Conservation (phyloP, 495 filamentous ascomycete species). For the Penicillium coffeae region DNA sequence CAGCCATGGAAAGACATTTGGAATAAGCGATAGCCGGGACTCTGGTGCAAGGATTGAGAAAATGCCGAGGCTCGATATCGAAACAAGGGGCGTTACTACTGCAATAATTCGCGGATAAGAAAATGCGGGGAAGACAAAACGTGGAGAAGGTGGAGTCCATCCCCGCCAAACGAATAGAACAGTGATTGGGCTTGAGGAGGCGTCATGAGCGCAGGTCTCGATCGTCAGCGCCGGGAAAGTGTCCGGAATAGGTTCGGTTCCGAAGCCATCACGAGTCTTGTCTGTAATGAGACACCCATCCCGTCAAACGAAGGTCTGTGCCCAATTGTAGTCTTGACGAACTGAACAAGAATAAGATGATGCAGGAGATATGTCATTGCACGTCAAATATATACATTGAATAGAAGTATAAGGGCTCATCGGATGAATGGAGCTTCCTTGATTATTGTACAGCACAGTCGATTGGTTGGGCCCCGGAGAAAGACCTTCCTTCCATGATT, state of each 20-base stretch:
- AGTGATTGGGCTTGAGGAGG: background rate
- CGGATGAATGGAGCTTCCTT: background rate
- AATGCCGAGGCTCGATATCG: constrained; percentile 29
- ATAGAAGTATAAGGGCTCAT: background rate
- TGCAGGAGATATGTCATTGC: background rate
- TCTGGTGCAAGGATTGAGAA: constrained; percentile 13
- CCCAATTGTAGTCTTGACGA: background rate
- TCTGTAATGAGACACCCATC: background rate
- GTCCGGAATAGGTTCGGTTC: constrained; percentile 16
- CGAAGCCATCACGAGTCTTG: constrained; percentile 11
- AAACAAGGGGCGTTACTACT: constrained; percentile 1
- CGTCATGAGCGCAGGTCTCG: constrained; percentile 6
- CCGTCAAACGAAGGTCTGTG: background rate
- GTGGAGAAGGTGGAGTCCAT: constrained; percentile 18
- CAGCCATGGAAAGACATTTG: constrained; percentile 2
- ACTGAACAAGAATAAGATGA: background rate
- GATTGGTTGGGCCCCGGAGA: too few relatives aligned
- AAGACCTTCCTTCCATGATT: too few relatives aligned
- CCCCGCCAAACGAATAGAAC: background rate
- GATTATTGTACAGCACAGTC: too few relatives aligned
- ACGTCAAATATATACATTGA: constrained; percentile 3
- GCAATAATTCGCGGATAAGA: background rate
- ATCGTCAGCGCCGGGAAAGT: constrained; percentile 5
- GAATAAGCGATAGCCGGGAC: constrained; percentile 25
- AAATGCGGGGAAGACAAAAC: constrained; percentile 27